phyloP scores from a whole-genome alignment of 2,329 filamentous ascomycete species.

The Colletotrichum truncatum region DNA sequence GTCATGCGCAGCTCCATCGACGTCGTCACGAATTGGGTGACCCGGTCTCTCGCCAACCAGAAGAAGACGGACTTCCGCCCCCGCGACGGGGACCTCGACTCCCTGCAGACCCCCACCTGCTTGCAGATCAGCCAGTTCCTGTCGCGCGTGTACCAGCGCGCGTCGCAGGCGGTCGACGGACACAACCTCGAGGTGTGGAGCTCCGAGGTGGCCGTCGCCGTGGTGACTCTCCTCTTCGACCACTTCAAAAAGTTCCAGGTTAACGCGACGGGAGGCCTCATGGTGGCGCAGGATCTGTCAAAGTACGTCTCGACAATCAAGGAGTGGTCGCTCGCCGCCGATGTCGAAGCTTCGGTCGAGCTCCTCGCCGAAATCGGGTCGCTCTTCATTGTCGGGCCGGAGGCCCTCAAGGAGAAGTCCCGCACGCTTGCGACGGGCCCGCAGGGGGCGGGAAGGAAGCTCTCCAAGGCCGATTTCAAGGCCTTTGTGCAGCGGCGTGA shows the following conservation, averaged over 20 bases:
- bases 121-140: slow-evolving; percentile 84
- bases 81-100: slow-evolving; percentile 82
- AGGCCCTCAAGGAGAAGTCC: slow-evolving; percentile 77
- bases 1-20: slow-evolving; percentile 67
- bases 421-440: slow-evolving; percentile 61
- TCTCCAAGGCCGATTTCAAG: slow-evolving; percentile 77
- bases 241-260: slow-evolving; percentile 96
- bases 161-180: slow-evolving; percentile 78
- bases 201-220: slow-evolving; percentile 82
- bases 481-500: slow-evolving; percentile 87
- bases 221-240: slow-evolving; percentile 83
- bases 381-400: slow-evolving; percentile 90
- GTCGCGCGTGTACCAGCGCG: slow-evolving; percentile 68
- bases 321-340: slow-evolving; percentile 79
- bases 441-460: slow-evolving; percentile 58
- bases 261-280: slow-evolving; percentile 90
- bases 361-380: slow-evolving; percentile 93
- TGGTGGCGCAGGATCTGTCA: slow-evolving; percentile 95
- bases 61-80: slow-evolving; percentile 92
- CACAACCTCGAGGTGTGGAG: slow-evolving; percentile 85
- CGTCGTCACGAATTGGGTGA: slow-evolving; percentile 79
- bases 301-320: slow-evolving; percentile 89
- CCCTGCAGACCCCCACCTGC: slow-evolving; percentile 87
- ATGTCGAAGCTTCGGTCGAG: slow-evolving; percentile 78
- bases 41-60: slow-evolving; percentile 77